Evolutionary conservation across 176 grass and related monocot genomes (phyloP).

Genomic region (Carex cristatella): DNA sequence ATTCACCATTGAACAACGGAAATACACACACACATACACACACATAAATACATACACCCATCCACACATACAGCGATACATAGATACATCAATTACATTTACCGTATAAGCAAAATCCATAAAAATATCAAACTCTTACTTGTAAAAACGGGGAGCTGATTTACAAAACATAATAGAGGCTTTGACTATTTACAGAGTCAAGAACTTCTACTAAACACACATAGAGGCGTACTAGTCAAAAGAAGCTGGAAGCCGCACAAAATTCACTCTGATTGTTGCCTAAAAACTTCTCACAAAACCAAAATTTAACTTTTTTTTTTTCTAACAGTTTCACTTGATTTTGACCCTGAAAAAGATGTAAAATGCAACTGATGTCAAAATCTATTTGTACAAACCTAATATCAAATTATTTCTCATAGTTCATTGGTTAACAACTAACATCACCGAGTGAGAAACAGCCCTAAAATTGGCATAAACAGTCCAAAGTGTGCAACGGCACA

Average conservation of each 20-base stretch:
- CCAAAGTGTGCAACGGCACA: neutral
- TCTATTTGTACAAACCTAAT: neutral
- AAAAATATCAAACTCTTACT: neutral
- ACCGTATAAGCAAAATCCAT: neutral
- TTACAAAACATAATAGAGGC: neutral
- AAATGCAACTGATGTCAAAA: neutral
- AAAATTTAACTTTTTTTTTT: neutral
- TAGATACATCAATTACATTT: neutral
- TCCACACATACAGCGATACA: neutral
- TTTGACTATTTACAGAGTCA: neutral
- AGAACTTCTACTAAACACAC: neutral
- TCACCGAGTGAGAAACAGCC: neutral
- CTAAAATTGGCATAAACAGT: neutral
- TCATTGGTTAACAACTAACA: neutral
- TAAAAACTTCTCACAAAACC: constrained; percentile 1
- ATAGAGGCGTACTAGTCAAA: neutral
- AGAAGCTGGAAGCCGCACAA: constrained; percentile 6
- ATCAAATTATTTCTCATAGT: neutral
- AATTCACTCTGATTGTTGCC: constrained; percentile 3
- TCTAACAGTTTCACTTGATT: neutral
- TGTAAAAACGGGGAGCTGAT: neutral
- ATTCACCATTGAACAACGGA: neutral
- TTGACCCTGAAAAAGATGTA: constrained; percentile 10
- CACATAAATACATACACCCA: neutral
- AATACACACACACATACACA: neutral